Percentiles rank a stretch among this genome's conserved stretches.
These are phyloP conservation scores for Russula vinacea DNA, from an alignment of 768 basidiomycete species.

Conservation along the genomic window DNA sequence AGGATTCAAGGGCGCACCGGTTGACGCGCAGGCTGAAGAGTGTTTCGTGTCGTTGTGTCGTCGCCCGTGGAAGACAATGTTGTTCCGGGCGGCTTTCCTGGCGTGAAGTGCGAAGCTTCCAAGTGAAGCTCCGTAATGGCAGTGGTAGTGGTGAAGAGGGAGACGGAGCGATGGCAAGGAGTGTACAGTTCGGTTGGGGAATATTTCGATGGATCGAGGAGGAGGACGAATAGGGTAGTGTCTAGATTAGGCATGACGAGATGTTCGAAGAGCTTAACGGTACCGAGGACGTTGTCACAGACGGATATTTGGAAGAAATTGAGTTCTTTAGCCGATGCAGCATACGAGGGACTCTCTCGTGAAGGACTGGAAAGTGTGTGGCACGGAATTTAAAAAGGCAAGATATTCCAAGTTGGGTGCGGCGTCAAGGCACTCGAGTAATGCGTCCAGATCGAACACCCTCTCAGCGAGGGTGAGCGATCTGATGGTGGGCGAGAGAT, in stretches of 20 bases:
- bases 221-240: constrained; percentile 9
- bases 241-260: constrained; percentile 13
- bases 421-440: constrained; percentile 14
- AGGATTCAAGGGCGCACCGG: background rate
- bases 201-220: constrained; percentile 13
- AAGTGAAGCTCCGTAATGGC: constrained; percentile 15
- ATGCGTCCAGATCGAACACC: constrained; percentile 8
- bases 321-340: constrained; percentile 8
- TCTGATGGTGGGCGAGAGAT: constrained; percentile 13
- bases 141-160: background rate
- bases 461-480: constrained; percentile 16
- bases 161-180: constrained; percentile 5
- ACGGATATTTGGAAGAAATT: constrained; percentile 21
- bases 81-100: constrained; percentile 15
- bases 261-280: constrained; percentile 25
- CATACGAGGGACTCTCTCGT: background rate
- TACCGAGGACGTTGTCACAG: constrained; percentile 17
- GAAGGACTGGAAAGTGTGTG: constrained; percentile 8
- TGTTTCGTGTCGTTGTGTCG: constrained; percentile 10
- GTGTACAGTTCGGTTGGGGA: background rate
- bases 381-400: constrained; percentile 9
- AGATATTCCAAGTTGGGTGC: constrained; percentile 24
- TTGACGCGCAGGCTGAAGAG: constrained; percentile 15
- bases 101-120: constrained; percentile 14
- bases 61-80: constrained; percentile 20